phyloP scores from a whole-genome alignment of 176 grass and related monocot species.

The Rhynchospora breviuscula region DNA sequence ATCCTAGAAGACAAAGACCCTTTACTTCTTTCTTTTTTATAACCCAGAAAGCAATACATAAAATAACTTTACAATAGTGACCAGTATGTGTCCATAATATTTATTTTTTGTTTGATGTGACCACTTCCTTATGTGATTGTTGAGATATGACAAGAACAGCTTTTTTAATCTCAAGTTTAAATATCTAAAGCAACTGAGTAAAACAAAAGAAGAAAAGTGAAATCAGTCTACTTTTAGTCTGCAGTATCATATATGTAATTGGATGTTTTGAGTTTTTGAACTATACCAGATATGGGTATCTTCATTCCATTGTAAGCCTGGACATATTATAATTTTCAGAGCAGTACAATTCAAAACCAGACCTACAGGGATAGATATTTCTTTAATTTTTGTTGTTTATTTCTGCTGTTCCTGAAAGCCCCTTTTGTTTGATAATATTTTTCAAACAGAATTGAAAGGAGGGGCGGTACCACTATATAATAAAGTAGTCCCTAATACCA shows the following conservation, averaged over 20 bases:
- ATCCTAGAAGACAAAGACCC: slow-evolving; percentile 6
- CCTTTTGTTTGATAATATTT: slow-evolving; percentile 18
- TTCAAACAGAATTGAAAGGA: slow-evolving; percentile 26
- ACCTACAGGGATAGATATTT: neutral
- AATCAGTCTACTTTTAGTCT: neutral
- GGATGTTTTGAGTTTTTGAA: neutral
- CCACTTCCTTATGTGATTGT: neutral
- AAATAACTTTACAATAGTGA: neutral
- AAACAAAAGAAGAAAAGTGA: neutral
- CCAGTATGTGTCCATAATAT: neutral
- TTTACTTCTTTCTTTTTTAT: neutral
- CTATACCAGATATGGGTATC: neutral
- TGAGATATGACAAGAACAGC: neutral
- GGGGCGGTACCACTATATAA: slow-evolving; percentile 14
- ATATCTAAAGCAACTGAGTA: neutral
- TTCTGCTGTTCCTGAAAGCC: neutral
- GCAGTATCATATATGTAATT: neutral
- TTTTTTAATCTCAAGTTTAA: neutral
- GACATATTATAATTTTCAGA: neutral
- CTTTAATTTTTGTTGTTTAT: neutral
- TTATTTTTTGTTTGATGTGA: neutral
- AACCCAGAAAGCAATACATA: neutral
- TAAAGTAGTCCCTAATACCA: slow-evolving; percentile 19
- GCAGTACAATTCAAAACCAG: neutral
- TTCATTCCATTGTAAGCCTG: neutral